These are phyloP conservation scores for Scheffersomyces illinoinensis DNA, from an alignment of 1,139 yeast genomes.

Conservation along the genomic window DNA sequence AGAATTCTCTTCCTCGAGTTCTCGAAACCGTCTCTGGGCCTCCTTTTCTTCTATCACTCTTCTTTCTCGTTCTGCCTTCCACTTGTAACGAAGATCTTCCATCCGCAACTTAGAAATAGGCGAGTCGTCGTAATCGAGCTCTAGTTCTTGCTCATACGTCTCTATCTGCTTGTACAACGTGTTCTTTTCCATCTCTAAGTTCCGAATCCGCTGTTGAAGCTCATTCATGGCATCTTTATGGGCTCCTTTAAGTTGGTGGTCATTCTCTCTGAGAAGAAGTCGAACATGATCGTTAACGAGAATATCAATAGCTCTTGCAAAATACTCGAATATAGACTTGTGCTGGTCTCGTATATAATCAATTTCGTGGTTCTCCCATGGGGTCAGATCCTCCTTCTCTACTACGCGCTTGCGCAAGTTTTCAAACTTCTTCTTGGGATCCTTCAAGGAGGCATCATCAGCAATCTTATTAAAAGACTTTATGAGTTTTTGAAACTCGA, in stretches of 20 bases:
- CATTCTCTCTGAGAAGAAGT: conserved; percentile 37
- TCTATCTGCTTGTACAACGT: conserved; percentile 22
- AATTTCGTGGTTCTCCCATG: conserved; percentile 25
- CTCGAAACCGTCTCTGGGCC: conserved; percentile 50
- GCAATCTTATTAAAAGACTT: conserved; percentile 54
- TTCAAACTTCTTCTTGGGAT: conserved; percentile 54
- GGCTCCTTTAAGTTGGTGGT: conserved; percentile 11
- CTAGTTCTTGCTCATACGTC: conserved; percentile 11
- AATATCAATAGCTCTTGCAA: conserved; percentile 58
- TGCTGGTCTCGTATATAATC: conserved; percentile 45
- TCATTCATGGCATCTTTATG: conserved; percentile 24
- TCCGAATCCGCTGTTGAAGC: conserved; percentile 32
- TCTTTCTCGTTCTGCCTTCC: conserved; percentile 74
- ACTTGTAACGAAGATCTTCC: conserved; percentile 60
- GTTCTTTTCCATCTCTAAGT: conserved; percentile 28
- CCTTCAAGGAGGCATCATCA: conserved; percentile 58
- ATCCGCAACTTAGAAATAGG: conserved; percentile 51
- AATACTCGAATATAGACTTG: conserved; percentile 56
- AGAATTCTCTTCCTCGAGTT: conserved; percentile 57
- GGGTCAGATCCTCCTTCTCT: conserved; percentile 8
- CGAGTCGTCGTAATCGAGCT: conserved; percentile 12
- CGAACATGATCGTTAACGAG: conserved; percentile 57
- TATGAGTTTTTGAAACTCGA: conserved; percentile 44
- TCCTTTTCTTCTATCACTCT: conserved; percentile 61
- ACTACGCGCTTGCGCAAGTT: conserved; percentile 28